Evolutionary conservation across 163 green algal genomes (phyloP), one percentile per base, ranked within the genome.

Genomic region (Scenedesmus sp.): DNA sequence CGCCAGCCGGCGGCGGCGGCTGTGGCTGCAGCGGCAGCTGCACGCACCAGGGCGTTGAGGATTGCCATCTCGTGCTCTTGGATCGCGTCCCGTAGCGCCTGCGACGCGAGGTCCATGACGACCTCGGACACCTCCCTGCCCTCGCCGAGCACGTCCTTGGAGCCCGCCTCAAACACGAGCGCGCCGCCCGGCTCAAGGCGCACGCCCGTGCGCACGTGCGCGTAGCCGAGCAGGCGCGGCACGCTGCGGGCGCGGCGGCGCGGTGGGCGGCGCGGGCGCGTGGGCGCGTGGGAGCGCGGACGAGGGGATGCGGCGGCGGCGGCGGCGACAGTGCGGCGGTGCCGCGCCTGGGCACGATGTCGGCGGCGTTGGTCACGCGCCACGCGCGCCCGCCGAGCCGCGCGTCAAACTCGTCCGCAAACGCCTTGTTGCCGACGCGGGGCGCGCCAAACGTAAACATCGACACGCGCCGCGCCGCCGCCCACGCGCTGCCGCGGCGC

Each of bases 371-470:
- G 34, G 89, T 89, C 4, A 96, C 64, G 17, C 91, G 82, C 91
- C 91, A 97, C 24, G 73, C 81, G 69, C 90, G 73, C 2, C 75
- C 64, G 18, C 53, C 77, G 36, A 97, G 85, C 20, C 85, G 31
- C 17, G 33, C 13, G 69, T 96, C 85, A 77, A 90, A 96, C 26
- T 56, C 74, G 4, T 83, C 51, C 0, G 88, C 85, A 80, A 96
- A 94, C 4, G 80, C 77, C 70, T 78, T 79, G 78, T 94, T 94
- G 71, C 91, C 92, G 10, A 94, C 91, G 7, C 92, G 88, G 10
- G 93, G 93, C 1, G 83, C 89, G 26, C 93, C 92, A 81, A 86
- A 96, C 22, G 81, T 93, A 83, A 94, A 95, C 70, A 94, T 86
- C 4, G 64, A 48, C 7, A 91, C 73, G 20, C 29, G 5, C 39